phyloP scores from a whole-genome alignment of 73 alveolate genomes.

The Tetrahymena malaccensis region DNA sequence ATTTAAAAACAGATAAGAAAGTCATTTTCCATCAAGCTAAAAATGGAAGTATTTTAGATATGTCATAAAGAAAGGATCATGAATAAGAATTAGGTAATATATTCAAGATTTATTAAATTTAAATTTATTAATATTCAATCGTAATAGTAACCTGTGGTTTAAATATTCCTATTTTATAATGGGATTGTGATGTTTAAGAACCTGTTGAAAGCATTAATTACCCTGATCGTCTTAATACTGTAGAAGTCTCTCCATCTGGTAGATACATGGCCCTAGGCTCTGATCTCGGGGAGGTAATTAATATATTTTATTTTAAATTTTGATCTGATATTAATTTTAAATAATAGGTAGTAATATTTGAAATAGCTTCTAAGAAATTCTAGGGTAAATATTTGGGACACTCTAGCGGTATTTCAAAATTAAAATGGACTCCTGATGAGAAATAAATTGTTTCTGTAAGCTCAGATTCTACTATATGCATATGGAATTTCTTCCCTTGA shows the following conservation, averaged over 20 bases:
- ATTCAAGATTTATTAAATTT: not conserved
- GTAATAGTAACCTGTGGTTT: conserved; percentile 81
- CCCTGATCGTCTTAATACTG: conserved; percentile 62
- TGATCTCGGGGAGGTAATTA: conserved; percentile 69
- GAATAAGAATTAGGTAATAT: conserved; percentile 66
- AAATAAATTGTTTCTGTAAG: conserved; percentile 78
- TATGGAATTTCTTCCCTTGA: conserved; percentile 85
- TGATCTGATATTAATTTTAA: not conserved
- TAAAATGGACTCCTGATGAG: conserved; percentile 90
- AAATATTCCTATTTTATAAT: conserved; percentile 71
- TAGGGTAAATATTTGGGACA: conserved; percentile 86
- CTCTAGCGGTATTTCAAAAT: conserved; percentile 75
- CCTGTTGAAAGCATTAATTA: conserved; percentile 71
- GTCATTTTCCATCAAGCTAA: conserved; percentile 68
- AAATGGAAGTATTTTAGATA: conserved; percentile 74
- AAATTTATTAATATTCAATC: no score
- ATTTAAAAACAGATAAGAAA: conserved; percentile 74
- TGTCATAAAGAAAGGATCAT: conserved; percentile 75
- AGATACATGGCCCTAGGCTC: conserved; percentile 77
- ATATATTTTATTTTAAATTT: conserved; percentile 27
- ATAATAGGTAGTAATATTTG: not conserved
- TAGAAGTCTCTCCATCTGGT: conserved; percentile 78
- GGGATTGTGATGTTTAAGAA: conserved; percentile 80
- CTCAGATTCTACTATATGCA: conserved; percentile 79
- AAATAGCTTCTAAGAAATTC: conserved; percentile 30